A percentile compares a stretch with the other conserved stretches of the same genome.
These are phyloP conservation scores for Wickerhamiella vanderwaltii DNA, from an alignment of 805 yeast genomes.

Conservation along the genomic window DNA sequence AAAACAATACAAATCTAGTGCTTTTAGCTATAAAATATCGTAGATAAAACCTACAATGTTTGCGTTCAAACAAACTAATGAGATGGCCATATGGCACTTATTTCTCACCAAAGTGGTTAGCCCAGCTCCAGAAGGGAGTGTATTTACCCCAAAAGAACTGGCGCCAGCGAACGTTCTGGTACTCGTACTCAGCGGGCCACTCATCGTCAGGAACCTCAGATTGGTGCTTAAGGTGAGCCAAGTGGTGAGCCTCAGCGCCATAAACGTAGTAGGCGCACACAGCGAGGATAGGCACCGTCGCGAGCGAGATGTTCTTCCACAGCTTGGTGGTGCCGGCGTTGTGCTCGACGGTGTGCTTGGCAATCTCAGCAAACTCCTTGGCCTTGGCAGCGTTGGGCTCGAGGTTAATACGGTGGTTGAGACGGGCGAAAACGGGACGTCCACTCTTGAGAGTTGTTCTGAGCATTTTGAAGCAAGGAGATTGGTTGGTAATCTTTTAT, in stretches of 20 bases:
- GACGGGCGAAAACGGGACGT: slow-evolving; percentile 16
- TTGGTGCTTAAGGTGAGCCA: slow-evolving; percentile 52
- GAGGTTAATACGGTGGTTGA: slow-evolving; percentile 21
- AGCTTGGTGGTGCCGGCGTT: slow-evolving; percentile 59
- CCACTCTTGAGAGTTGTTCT: slow-evolving; percentile 8
- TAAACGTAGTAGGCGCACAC: slow-evolving; percentile 70
- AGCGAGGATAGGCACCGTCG: slow-evolving; percentile 73
- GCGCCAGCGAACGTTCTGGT: slow-evolving; percentile 77
- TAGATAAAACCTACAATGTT: too few species aligned
- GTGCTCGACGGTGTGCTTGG: slow-evolving; percentile 63
- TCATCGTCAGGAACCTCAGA: slow-evolving; percentile 66
- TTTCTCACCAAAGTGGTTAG: slow-evolving; percentile 48
- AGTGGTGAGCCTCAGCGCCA: slow-evolving; percentile 76
- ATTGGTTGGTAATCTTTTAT: slow-evolving; percentile 9
- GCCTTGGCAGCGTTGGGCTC: slow-evolving; percentile 48
- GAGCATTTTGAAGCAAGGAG: slow-evolving; percentile 4
- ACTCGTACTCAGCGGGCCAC: slow-evolving; percentile 85
- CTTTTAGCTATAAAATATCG: too few species aligned
- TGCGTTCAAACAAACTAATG: too few species aligned
- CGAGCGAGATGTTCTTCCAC: slow-evolving; percentile 79
- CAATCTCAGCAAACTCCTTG: slow-evolving; percentile 48
- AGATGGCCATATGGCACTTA: too few species aligned
- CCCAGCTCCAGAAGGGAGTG: slow-evolving; percentile 92
- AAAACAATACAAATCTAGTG: neutral
- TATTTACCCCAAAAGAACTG: slow-evolving; percentile 97